Evolutionary conservation across 1,139 yeast genomes (phyloP).

Genomic region (Yamadazyma blattariae): DNA sequence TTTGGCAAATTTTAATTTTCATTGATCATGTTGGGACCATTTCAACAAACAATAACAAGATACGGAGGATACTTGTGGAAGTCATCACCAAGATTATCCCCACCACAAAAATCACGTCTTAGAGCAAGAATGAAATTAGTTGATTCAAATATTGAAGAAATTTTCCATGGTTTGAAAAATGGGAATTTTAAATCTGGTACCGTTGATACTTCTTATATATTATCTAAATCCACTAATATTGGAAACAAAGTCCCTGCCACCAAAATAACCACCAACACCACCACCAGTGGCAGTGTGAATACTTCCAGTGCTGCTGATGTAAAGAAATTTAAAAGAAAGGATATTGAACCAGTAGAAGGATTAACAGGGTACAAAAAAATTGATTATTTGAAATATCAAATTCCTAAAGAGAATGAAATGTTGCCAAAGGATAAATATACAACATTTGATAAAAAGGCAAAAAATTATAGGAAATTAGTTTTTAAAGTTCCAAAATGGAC

Average conservation of each 20-base stretch:
- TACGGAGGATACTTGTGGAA: conserved; percentile 89
- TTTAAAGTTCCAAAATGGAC: conserved; percentile 93
- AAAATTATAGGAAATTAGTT: conserved; percentile 81
- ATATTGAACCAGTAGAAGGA: conserved; percentile 8
- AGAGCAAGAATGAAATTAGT: conserved; percentile 79
- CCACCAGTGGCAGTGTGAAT: too few relatives aligned
- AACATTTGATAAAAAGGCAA: conserved; percentile 71
- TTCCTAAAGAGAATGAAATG: conserved; percentile 86
- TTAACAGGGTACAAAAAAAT: conserved; percentile 48
- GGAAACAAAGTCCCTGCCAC: conserved; percentile 2
- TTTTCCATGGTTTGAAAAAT: conserved; percentile 57
- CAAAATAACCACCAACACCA: too few relatives aligned
- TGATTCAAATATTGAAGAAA: conserved; percentile 71
- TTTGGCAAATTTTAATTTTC: too few relatives aligned
- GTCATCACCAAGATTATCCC: conserved; percentile 66
- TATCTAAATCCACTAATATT: not conserved
- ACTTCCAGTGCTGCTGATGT: too few relatives aligned
- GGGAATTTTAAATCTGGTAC: conserved; percentile 1
- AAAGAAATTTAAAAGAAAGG: conserved; percentile 3
- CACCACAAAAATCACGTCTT: conserved; percentile 77
- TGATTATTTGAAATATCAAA: conserved; percentile 49
- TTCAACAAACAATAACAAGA: not conserved
- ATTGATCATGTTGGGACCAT: not conserved
- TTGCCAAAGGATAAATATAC: conserved; percentile 79
- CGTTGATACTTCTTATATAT: conserved; percentile 2